Evolutionary conservation across 495 filamentous ascomycete genomes (phyloP), one percentile per base, ranked within the genome.

Genomic region (Cetradonia linearis): DNA sequence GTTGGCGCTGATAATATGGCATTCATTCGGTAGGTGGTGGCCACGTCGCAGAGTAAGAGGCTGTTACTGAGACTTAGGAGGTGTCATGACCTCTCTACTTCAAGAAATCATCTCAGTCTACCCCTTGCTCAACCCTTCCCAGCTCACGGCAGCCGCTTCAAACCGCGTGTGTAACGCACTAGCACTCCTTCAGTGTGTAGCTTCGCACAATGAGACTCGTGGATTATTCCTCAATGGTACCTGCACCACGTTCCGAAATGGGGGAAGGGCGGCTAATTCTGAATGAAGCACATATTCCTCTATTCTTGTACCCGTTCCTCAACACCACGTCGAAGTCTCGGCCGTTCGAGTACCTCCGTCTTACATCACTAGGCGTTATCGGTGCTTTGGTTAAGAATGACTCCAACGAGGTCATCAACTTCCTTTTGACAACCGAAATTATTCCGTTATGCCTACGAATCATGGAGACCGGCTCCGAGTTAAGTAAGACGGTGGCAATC

Each of bases 81-180:
- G 93, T 65, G 94, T 99, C 59, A 99, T 99, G 93, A 95, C 93
- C 31, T 92, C 90, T 33, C 77, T 99, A 16, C 82, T 97, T 54
- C 93, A 97, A 70, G 93, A 99, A 75, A 99, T 99, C 65, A 99
- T 97, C 68, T 96, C 92, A 13, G 93, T 99, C 30, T 99, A 99
- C 67, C 94, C 89, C 14, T 79, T 97, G 9, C 81, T 99, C 68
- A 97, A 95, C 72, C 93, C 94, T 5, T 96, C 91, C 13, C 91
- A 96, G 74, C 80, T 99, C 60, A 99, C 94, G 9, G 93, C 93
- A 30, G 91, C 94, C 18, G 92, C 94, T 5, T 95, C 89, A 3
- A 99, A 99, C 75, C 80, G 93, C 49, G 94, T 99, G 62, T 98
- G 93, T 77, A 99, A 99, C 71, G 93, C 93, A 48, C 81, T 99